phyloP scores from a whole-genome alignment of 805 yeast species.

The Candida yuanshanica region DNA sequence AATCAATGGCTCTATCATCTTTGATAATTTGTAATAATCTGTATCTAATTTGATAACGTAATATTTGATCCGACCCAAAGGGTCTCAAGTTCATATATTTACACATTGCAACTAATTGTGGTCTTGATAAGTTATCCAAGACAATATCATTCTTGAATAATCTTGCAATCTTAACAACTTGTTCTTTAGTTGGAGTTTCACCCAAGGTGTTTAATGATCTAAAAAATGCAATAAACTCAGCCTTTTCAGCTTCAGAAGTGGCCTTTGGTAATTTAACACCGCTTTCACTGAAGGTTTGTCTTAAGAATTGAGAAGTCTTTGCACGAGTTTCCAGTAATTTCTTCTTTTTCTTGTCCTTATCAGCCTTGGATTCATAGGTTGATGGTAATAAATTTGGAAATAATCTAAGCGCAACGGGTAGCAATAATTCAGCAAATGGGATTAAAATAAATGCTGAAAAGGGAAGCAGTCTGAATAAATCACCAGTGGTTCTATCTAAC shows the following conservation, averaged over 20 bases:
- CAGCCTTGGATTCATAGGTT: conserved; percentile 69
- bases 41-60: conserved; percentile 91
- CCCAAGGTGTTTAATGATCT: conserved; percentile 60
- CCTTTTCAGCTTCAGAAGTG: conserved; percentile 65
- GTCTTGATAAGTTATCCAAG: conserved; percentile 85
- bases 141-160: conserved; percentile 90
- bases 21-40: conserved; percentile 84
- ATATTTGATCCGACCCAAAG: conserved; percentile 86
- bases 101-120: conserved; percentile 88
- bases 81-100: conserved; percentile 88
- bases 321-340: conserved; percentile 57
- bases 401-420: conserved; percentile 85
- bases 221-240: conserved; percentile 75
- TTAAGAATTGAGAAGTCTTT: conserved; percentile 54
- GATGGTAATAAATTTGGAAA: conserved; percentile 94
- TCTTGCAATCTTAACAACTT: conserved; percentile 77
- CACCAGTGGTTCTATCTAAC: conserved; percentile 79
- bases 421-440: conserved; percentile 89
- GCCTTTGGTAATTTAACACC: conserved; percentile 65
- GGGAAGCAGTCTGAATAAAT: conserved; percentile 84
- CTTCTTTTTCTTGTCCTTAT: conserved; percentile 52
- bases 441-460: conserved; percentile 84
- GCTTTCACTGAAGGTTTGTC: conserved; percentile 60
- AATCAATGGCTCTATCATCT: conserved; percentile 87
- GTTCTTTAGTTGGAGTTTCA: conserved; percentile 58